Evolutionary conservation across 2,329 filamentous ascomycete genomes (phyloP).

Genomic region (Phaeoacremonium minimum): DNA sequence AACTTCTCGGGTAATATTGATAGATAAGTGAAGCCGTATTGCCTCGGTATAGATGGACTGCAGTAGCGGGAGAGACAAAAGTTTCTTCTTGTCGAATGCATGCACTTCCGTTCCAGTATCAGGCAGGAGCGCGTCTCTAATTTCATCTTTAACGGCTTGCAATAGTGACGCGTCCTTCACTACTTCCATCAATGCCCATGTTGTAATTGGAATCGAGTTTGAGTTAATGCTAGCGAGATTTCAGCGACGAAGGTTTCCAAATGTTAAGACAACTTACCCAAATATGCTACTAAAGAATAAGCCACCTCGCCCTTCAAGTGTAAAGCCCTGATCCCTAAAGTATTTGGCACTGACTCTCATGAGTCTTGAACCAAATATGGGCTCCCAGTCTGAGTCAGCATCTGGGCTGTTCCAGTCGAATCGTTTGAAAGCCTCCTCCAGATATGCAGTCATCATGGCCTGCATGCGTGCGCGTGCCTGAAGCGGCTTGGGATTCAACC

Average conservation of each 20-base stretch:
- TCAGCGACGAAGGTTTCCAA: not conserved
- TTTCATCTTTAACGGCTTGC: constrained; percentile 5
- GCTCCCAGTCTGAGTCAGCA: constrained; percentile 11
- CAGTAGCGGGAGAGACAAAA: constrained; percentile 17
- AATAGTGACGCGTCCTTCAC: constrained; percentile 6
- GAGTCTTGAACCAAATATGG: constrained; percentile 10
- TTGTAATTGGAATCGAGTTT: constrained; percentile 11
- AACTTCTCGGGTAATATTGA: constrained; percentile 17
- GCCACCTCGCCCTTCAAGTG: not conserved
- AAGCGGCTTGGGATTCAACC: constrained; percentile 7
- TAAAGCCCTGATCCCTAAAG: constrained; percentile 4
- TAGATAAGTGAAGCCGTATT: constrained; percentile 17
- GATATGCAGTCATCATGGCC: constrained; percentile 1
- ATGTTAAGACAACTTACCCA: constrained; percentile 2
- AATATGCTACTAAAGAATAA: constrained; percentile 2
- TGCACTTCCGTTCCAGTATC: too few relatives aligned
- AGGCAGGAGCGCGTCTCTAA: not conserved
- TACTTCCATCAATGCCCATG: constrained; percentile 12
- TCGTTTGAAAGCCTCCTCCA: not conserved
- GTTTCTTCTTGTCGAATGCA: constrained; percentile 11
- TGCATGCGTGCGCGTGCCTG: constrained; percentile 6
- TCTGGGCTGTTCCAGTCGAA: constrained; percentile 9
- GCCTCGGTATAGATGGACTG: constrained; percentile 20
- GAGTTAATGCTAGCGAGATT: constrained; percentile 7
- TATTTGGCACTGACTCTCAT: constrained; percentile 7